Evolutionary conservation across 352 stramenopile species (phyloP).

Genomic region (Phytophthora pistaciae): DNA sequence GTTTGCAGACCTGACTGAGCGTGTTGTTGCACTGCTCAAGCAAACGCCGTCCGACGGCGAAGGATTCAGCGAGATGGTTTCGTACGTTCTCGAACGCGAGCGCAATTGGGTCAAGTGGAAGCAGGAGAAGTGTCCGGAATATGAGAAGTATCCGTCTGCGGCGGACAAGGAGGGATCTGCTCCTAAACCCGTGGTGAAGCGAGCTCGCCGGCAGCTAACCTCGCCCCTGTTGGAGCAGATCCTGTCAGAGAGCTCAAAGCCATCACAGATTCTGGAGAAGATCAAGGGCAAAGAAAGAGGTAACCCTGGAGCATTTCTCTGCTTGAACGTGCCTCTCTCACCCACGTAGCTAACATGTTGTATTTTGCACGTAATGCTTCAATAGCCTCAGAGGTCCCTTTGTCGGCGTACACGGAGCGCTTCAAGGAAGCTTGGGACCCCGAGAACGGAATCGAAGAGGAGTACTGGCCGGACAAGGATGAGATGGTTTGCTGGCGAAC

Average conservation of each 20-base stretch:
- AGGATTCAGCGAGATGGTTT: slow-evolving; percentile 90
- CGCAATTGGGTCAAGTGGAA: slow-evolving; percentile 94
- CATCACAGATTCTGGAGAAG: slow-evolving; percentile 73
- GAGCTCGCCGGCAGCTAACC: slow-evolving; percentile 38
- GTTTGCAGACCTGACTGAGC: slow-evolving; percentile 70
- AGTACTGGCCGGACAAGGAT: slow-evolving; percentile 96
- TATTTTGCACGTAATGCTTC: not conserved
- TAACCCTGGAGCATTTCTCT: slow-evolving; percentile 18
- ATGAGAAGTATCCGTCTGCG: slow-evolving; percentile 61
- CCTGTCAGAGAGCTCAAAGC: slow-evolving; percentile 79
- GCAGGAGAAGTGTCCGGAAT: slow-evolving; percentile 84
- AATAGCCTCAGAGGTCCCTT: slow-evolving; percentile 70
- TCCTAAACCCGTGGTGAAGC: slow-evolving; percentile 35
- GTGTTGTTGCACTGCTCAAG: slow-evolving; percentile 81
- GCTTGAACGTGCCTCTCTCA: not conserved
- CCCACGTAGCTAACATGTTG: not conserved
- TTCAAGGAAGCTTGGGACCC: slow-evolving; percentile 96
- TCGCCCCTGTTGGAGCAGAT: slow-evolving; percentile 82
- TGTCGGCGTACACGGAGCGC: slow-evolving; percentile 83
- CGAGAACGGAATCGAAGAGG: slow-evolving; percentile 96
- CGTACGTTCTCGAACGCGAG: slow-evolving; percentile 87
- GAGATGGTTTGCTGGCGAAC: slow-evolving; percentile 90
- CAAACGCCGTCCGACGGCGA: slow-evolving; percentile 89
- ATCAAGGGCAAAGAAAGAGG: slow-evolving; percentile 77
- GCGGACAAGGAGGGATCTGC: slow-evolving; percentile 27